Evolutionary conservation across 2,329 filamentous ascomycete genomes (phyloP), one percentile per base, ranked within the genome.

Genomic region (Colletotrichum sp.): DNA sequence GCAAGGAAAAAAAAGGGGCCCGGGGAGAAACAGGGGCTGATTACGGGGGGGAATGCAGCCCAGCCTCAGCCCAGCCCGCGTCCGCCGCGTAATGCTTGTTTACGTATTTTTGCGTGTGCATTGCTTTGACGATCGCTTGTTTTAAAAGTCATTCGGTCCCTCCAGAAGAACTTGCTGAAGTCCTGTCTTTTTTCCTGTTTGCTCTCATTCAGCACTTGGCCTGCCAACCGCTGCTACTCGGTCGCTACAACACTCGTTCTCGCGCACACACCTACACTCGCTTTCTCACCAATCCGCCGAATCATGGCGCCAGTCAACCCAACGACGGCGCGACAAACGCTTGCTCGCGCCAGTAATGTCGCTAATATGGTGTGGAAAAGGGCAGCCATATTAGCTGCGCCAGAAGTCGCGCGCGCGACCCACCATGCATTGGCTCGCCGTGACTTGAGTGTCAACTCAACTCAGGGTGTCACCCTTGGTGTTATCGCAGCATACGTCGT

Each of bases 401-500:
- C 74, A 7, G 74, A 71, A 30, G 52, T 76, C 26, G 66, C 72
- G 13, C 71, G 65, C 26, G 73, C 73, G 13, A 69, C 64, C 16
- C 70, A 71, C 73, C 68, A 79, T 32, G 43, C 60, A 24, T 83
- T 92, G 63, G 78, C 85, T 24, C 86, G 86, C 73, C 90, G 93
- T 71, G 88, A 89, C 68, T 86, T 95, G 13, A 81, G 85, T 72
- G 91, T 93, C 57, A 93, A 92, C 78, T 90, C 92, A 81, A 94
- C 94, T 3, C 94, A 96, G 80, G 88, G 89, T 69, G 89, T 95
- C 12, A 95, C 94, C 0, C 86, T 95, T 30, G 93, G 93, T 10
- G 87, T 95, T 55, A 95, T 96, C 79, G 93, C 85, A 10, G 92
- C 88, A 43, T 96, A 96, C 83, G 89, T 94, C 4, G 93, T 81